Percentiles rank a stretch among this genome's conserved stretches.
phyloP scores from a whole-genome alignment of 139 green algal genomes.

The Medakamo hakoo region DNA sequence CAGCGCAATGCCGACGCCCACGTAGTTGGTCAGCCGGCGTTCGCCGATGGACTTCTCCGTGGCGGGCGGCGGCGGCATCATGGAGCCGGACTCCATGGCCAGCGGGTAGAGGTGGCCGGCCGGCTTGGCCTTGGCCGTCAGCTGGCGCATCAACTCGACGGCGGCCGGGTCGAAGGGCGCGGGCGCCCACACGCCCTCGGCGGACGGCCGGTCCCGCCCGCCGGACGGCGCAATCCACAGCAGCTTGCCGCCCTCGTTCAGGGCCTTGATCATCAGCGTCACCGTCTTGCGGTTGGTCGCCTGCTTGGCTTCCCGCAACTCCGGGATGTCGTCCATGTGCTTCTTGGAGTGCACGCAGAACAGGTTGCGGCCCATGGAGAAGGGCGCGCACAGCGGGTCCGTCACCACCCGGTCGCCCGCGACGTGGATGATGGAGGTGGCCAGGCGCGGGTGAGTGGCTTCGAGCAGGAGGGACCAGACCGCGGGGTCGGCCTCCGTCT shows the following conservation, averaged over 20 bases:
- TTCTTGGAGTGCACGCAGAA: conserved; percentile 98
- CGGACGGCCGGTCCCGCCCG: conserved; percentile 54
- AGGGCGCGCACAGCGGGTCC: conserved; percentile 92
- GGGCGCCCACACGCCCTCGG: conserved; percentile 38
- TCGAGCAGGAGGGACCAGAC: conserved; percentile 90
- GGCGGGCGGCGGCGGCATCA: conserved; percentile 87
- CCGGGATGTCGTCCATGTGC: conserved; percentile 83
- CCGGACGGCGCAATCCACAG: conserved; percentile 88
- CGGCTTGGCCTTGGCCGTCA: conserved; percentile 45
- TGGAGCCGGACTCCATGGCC: conserved; percentile 65
- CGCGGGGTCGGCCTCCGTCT: conserved; percentile 93
- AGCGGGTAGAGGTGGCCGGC: conserved; percentile 79
- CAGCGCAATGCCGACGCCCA: conserved; percentile 54
- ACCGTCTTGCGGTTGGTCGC: conserved; percentile 78
- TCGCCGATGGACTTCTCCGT: conserved; percentile 71
- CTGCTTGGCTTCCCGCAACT: conserved; percentile 68
- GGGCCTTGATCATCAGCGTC: conserved; percentile 39
- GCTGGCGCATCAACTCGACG: conserved; percentile 83
- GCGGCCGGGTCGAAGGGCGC: conserved; percentile 66
- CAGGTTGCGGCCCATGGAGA: conserved; percentile 98
- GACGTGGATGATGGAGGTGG: conserved; percentile 67
- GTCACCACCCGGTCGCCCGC: conserved; percentile 84
- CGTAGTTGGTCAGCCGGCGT: conserved; percentile 51
- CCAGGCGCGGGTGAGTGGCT: conserved; percentile 41
- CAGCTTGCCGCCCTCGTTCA: conserved; percentile 59